phyloP scores from a whole-genome alignment of 768 basidiomycete species.

The Butyriboletus loyo region DNA sequence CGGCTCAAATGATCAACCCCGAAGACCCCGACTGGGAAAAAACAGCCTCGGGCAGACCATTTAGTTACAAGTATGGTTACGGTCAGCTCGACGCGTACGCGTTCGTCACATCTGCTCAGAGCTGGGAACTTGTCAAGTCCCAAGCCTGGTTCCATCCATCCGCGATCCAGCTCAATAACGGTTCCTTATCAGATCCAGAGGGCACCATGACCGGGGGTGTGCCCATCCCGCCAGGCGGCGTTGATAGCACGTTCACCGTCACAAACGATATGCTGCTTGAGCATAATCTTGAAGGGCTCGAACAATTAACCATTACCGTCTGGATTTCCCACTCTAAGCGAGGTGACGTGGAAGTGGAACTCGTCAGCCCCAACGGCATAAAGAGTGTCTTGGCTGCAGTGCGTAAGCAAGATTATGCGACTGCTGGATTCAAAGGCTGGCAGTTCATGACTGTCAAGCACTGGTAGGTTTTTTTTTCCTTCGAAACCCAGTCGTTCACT shows the following conservation, averaged over 20 bases:
- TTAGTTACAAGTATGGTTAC: conserved; percentile 94
- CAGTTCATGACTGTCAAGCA: conserved; percentile 98
- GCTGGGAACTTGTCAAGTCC: conserved; percentile 88
- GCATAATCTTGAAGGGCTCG: conserved; percentile 82
- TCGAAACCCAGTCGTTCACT: conserved; percentile 13
- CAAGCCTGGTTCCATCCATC: conserved; percentile 87
- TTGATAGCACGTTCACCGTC: conserved; percentile 61
- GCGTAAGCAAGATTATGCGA: conserved; percentile 61
- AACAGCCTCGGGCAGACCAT: conserved; percentile 51
- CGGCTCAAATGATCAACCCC: conserved; percentile 73
- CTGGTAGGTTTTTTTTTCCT: conserved; percentile 53
- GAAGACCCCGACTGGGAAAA: conserved; percentile 94
- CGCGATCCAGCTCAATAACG: conserved; percentile 62
- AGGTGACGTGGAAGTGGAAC: conserved; percentile 91
- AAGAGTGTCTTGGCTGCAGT: conserved; percentile 78
- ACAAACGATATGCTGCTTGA: conserved; percentile 62
- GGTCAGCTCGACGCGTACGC: conserved; percentile 82
- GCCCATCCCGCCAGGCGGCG: conserved; percentile 61
- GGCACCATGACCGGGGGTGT: conserved; percentile 58
- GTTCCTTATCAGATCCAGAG: conserved; percentile 47
- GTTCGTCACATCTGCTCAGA: conserved; percentile 76
- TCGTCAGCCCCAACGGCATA: conserved; percentile 82
- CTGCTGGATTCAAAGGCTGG: conserved; percentile 87
- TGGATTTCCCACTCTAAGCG: conserved; percentile 87
- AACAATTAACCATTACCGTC: conserved; percentile 89